Conservation (phyloP, 78 protist genomes). For the Dictyostelium capitatum region DNA sequence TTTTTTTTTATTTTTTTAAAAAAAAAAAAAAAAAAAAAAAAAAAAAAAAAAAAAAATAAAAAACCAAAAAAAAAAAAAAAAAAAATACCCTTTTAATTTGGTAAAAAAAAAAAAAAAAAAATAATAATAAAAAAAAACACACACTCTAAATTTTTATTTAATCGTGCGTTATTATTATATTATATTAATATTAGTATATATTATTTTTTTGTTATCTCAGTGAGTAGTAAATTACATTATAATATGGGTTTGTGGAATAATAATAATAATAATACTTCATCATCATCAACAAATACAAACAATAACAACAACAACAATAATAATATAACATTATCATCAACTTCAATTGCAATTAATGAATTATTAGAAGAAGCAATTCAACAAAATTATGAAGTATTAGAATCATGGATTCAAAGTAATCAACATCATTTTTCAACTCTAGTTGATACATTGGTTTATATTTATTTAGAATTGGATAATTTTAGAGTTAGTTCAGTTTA, state of each 20-base stretch:
- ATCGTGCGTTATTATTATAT: background rate
- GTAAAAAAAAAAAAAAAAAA: too few relatives aligned
- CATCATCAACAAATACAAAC: background rate
- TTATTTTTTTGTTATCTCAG: background rate
- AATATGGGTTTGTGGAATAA: slow-evolving; percentile 7
- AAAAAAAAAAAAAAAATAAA: too few relatives aligned
- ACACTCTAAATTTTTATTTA: too few relatives aligned
- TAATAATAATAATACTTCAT: background rate
- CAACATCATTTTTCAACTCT: slow-evolving; percentile 60
- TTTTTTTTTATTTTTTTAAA: too few relatives aligned
- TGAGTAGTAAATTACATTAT: background rate
- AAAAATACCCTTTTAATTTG: background rate
- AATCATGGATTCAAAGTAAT: slow-evolving; percentile 46
- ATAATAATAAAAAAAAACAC: too few relatives aligned
- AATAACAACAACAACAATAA: background rate
- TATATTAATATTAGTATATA: background rate
- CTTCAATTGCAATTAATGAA: background rate
- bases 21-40: too few relatives aligned
- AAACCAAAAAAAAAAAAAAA: too few relatives aligned
- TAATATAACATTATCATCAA: slow-evolving; percentile 2
- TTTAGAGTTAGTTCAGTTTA: slow-evolving; percentile 30
- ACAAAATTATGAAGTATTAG: slow-evolving; percentile 4
- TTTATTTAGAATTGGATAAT: slow-evolving; percentile 35
- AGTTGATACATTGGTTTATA: slow-evolving; percentile 14
- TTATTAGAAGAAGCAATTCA: slow-evolving; percentile 11